Percentiles rank a stretch among this genome's conserved stretches.
Conservation (phyloP, 2,329 filamentous ascomycete species). For the Fusarium falciforme region DNA sequence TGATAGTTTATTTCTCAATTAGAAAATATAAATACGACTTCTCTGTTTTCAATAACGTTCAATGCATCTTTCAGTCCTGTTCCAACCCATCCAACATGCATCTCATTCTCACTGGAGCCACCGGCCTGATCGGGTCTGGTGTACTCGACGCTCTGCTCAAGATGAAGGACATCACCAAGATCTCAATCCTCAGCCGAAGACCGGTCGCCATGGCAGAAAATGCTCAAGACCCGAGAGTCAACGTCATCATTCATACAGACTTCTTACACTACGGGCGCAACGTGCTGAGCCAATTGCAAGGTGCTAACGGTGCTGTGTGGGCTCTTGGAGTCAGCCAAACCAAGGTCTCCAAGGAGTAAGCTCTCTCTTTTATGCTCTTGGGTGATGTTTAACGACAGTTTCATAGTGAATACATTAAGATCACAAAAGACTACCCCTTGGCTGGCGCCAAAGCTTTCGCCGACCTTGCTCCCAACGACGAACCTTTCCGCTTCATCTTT, state of each 20-base stretch:
- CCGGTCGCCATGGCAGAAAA: slow-evolving; percentile 24
- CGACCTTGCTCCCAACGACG: slow-evolving; percentile 4
- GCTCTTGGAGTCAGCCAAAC: slow-evolving; percentile 34
- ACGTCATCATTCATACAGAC: slow-evolving; percentile 27
- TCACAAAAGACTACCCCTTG: slow-evolving; percentile 29
- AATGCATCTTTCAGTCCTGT: not conserved
- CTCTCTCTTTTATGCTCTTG: not conserved
- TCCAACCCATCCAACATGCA: slow-evolving; percentile 14
- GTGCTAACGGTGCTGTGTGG: slow-evolving; percentile 32
- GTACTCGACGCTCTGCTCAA: slow-evolving; percentile 37
- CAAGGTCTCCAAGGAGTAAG: slow-evolving; percentile 32
- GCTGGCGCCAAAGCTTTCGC: slow-evolving; percentile 27
- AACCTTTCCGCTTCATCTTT: slow-evolving; percentile 33
- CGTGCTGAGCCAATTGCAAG: slow-evolving; percentile 20
- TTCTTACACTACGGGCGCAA: slow-evolving; percentile 17
- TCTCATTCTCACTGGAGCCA: slow-evolving; percentile 45
- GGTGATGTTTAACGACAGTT: not conserved
- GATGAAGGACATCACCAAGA: slow-evolving; percentile 29
- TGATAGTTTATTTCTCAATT: too few species aligned
- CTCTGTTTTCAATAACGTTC: fast-evolving
- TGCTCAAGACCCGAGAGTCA: slow-evolving; percentile 22
- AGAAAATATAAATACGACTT: not conserved
- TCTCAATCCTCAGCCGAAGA: slow-evolving; percentile 32
- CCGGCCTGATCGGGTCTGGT: slow-evolving; percentile 30
- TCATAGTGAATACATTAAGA: slow-evolving; percentile 25